Percentiles rank a stretch among this genome's conserved stretches.
Conservation (phyloP, 805 yeast genomes). For the Kazachstania viticola region DNA sequence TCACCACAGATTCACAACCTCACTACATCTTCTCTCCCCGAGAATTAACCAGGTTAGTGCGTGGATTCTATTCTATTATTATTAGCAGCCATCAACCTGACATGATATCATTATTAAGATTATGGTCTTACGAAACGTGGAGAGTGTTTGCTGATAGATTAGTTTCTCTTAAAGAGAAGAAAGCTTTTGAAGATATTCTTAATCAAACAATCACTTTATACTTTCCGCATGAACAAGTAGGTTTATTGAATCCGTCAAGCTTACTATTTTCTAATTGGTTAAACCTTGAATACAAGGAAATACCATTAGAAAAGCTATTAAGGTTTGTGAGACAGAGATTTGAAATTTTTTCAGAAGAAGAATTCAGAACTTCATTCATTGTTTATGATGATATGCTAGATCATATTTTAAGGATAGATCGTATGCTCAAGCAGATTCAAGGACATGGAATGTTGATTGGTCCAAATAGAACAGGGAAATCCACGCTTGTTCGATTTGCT, state of each 20-base stretch:
- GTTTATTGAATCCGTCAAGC: constrained; percentile 33
- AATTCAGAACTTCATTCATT: constrained; percentile 45
- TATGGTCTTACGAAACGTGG: constrained; percentile 76
- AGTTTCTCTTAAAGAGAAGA: constrained; percentile 33
- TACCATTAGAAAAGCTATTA: constrained; percentile 34
- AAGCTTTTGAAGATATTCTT: constrained; percentile 36
- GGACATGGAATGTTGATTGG: constrained; percentile 88
- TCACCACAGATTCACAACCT: constrained; percentile 30
- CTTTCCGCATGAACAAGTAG: constrained; percentile 39
- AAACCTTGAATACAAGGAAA: constrained; percentile 48
- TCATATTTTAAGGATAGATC: constrained; percentile 65
- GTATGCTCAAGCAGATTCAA: constrained; percentile 74
- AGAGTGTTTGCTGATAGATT: constrained; percentile 71
- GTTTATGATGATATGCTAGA: constrained; percentile 62
- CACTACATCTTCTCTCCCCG: constrained; percentile 82
- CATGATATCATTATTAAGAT: constrained; percentile 38
- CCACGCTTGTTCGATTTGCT: constrained; percentile 66
- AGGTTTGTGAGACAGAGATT: constrained; percentile 54
- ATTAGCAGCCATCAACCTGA: constrained; percentile 27
- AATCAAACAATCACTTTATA: constrained; percentile 22
- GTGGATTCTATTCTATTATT: constrained; percentile 54
- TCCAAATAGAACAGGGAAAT: constrained; percentile 70
- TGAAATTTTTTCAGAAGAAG: constrained; percentile 68
- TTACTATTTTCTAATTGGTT: constrained; percentile 70
- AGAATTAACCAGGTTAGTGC: constrained; percentile 78